Base-by-base conservation (phyloP, 2,329 filamentous ascomycete genomes). In the Fusarium agapanthi region DNA sequence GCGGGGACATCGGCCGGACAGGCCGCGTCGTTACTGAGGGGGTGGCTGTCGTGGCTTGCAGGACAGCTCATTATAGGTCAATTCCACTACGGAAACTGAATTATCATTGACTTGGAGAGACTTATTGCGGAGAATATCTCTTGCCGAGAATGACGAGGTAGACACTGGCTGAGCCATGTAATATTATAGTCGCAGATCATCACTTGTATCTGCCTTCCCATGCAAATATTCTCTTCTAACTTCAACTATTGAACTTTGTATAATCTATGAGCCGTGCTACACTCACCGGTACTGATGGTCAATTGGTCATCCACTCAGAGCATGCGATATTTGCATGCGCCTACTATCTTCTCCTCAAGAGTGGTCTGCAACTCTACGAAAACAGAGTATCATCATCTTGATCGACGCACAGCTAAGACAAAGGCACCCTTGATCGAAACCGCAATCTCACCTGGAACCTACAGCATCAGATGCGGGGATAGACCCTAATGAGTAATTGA, bases 21-120 rank as follows among this genome's bases (percentile, higher is more conserved):
- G 55, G 24, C 41, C 55, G 55, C 55, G 32, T 58, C 32, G 24
- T 28, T 58, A 24, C 32, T 50, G 55, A 57, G 55, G 55, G 41
- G 55, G 55, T 58, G 55, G 54, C 54, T 57, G 20, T 15, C 40
- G n/a, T 57, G 54, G 55, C 55, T 58, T 58, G 7, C 11, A 28
- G 9, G 24, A 3, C 11, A 15, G n/a, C 41, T 15, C 16, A 28
- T 12, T 6, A 50, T 50, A 58, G 55, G 41, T 24, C 41, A 30
- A 50, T 40, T n/a, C 2, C 7, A 18, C 3, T 3, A 7, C 5
- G 7, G 10, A 12, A 7, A 38, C 14, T n/a, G 50, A 24, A 6
- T 28, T 28, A 7, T 10, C 24, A 22, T 28, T 28, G 34, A 37
- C 34, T 11, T 28, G 0, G 12, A 40, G 34, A 40, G 34, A 53